A percentile compares a stretch with the other conserved stretches of the same genome.
These are phyloP conservation scores for Chlamydomonas reinhardtii DNA, from an alignment of 163 green algal genomes.

Conservation along the genomic window DNA sequence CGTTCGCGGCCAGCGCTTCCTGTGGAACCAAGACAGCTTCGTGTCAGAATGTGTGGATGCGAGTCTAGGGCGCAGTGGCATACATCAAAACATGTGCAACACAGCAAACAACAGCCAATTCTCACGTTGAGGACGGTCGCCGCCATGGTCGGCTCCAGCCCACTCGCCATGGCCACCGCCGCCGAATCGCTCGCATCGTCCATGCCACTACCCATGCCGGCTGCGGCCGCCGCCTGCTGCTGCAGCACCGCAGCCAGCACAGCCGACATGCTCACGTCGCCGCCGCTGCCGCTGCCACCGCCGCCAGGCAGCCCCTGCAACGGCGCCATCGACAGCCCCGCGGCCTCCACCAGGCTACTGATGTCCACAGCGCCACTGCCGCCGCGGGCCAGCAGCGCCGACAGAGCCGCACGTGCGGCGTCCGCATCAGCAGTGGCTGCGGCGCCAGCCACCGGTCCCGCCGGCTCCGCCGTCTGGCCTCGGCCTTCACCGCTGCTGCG, in stretches of 20 bases:
- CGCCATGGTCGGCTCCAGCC: slow-evolving; percentile 7
- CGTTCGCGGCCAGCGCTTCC: slow-evolving; percentile 4
- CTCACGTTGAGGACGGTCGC: slow-evolving; percentile 16
- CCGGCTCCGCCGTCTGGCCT: not conserved
- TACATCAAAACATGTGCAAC: too few relatives aligned
- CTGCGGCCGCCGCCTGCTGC: not conserved
- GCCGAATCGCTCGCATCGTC: not conserved
- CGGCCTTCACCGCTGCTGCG: not conserved
- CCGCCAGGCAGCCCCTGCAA: not conserved
- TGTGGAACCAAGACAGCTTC: too few relatives aligned
- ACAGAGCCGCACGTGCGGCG: not conserved
- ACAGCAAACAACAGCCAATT: too few relatives aligned
- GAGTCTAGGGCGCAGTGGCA: too few relatives aligned
- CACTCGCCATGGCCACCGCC: slow-evolving; percentile 16
- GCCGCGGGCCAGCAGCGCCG: not conserved
- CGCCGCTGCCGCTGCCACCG: not conserved
- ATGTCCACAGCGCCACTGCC: slow-evolving; percentile 23
- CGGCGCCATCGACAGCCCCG: not conserved
- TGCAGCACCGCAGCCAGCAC: slow-evolving; percentile 13
- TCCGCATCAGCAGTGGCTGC: not conserved
- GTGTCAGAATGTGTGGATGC: too few relatives aligned
- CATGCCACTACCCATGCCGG: not conserved
- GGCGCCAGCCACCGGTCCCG: not conserved
- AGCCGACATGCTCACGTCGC: not conserved
- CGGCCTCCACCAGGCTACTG: not conserved